These are phyloP conservation scores for Samsoniella hepiali DNA, from an alignment of 2,329 filamentous ascomycete species.

Conservation along the genomic window DNA sequence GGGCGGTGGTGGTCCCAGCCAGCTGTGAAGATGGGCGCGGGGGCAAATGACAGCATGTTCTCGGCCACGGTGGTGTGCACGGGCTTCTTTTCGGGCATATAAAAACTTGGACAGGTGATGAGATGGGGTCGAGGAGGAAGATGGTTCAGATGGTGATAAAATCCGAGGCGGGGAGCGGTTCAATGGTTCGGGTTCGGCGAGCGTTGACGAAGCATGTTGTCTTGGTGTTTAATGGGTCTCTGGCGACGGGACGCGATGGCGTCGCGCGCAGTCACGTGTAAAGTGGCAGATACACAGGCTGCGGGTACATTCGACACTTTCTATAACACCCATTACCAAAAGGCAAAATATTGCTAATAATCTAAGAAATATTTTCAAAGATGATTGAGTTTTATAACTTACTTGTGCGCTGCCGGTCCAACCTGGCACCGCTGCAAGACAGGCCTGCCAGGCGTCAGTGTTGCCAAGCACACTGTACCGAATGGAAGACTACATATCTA, in stretches of 20 bases:
- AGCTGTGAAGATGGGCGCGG: conserved; percentile 42
- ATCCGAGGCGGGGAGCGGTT: background rate
- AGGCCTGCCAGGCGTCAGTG: no score
- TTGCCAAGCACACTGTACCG: no score
- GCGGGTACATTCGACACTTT: background rate
- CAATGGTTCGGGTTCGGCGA: background rate
- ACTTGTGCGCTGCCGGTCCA: no score
- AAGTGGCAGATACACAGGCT: conserved; percentile 3
- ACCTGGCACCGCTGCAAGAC: no score
- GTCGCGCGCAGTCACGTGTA: conserved; percentile 34
- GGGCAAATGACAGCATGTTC: conserved; percentile 42
- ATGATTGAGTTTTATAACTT: no score
- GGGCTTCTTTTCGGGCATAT: conserved; percentile 32
- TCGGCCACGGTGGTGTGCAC: conserved; percentile 17
- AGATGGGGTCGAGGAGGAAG: background rate
- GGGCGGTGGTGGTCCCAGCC: conserved; percentile 45
- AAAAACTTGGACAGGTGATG: background rate
- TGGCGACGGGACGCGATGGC: background rate
- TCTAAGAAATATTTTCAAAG: no score
- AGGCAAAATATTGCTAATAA: no score
- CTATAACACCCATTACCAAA: no score
- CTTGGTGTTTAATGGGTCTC: conserved; percentile 13
- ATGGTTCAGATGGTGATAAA: background rate
- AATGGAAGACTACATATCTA: no score
- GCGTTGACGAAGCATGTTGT: background rate